Conservation (phyloP, 2,329 filamentous ascomycete species). For the Aspergillus caelatus region DNA sequence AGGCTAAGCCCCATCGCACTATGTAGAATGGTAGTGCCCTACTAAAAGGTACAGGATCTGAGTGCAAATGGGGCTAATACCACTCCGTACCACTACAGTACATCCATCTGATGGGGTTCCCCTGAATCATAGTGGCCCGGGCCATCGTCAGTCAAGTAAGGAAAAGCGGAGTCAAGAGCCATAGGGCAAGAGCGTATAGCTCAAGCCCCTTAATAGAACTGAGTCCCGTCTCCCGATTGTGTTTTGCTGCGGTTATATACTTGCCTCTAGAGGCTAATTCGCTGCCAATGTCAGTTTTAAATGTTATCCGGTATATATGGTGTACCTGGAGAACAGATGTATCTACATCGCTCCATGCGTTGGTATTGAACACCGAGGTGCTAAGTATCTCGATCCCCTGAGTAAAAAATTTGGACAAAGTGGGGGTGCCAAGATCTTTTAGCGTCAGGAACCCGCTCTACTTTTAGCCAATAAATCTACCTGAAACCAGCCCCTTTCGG, state of each 20-base stretch:
- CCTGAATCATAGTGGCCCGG: neutral
- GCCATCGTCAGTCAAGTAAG: neutral
- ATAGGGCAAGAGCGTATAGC: neutral
- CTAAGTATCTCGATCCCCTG: no score
- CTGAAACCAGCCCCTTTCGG: neutral
- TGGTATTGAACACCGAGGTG: no score
- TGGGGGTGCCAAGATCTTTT: constrained; percentile 11
- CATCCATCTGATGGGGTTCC: neutral
- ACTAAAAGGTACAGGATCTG: neutral
- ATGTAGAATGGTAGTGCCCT: neutral
- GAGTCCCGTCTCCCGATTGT: neutral
- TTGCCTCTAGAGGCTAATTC: neutral
- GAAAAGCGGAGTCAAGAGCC: neutral
- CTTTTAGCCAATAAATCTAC: constrained; percentile 20
- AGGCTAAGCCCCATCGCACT: neutral
- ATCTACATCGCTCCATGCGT: neutral
- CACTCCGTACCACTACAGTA: neutral
- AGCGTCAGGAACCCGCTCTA: constrained; percentile 32
- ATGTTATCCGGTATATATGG: neutral
- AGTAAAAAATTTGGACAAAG: constrained; percentile 7
- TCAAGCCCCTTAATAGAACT: neutral
- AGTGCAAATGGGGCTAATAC: neutral
- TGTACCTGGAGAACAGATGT: neutral
- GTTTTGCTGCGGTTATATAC: neutral
- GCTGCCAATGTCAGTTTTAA: neutral